Conservation (phyloP, 1,139 yeast species). For the Hansenula sp. region DNA sequence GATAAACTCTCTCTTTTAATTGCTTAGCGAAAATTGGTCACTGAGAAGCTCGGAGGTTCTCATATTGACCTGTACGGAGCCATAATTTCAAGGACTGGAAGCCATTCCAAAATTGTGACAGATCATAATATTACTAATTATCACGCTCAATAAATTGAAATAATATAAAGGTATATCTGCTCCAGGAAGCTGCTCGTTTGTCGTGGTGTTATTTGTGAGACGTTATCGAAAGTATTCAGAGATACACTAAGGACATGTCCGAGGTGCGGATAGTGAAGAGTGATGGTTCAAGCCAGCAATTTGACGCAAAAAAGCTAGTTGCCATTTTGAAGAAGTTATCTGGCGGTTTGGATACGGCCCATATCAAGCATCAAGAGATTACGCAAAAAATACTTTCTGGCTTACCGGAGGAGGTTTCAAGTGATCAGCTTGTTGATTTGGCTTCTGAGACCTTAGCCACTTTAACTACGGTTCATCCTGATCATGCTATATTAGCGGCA, state of each 20-base stretch:
- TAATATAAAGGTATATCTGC: too few relatives aligned
- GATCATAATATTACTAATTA: too few relatives aligned
- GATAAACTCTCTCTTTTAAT: too few relatives aligned
- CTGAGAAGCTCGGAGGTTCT: too few relatives aligned
- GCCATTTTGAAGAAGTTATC: slow-evolving; percentile 6
- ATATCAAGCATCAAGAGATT: slow-evolving; percentile 58
- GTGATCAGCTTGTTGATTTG: slow-evolving; percentile 78
- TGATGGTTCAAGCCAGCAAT: slow-evolving; percentile 9
- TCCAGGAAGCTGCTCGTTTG: too few relatives aligned
- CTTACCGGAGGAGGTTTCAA: slow-evolving; percentile 74
- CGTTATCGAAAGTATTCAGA: too few relatives aligned
- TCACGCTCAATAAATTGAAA: too few relatives aligned
- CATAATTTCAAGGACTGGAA: too few relatives aligned
- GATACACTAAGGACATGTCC: slow-evolving; percentile 11
- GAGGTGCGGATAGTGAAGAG: slow-evolving; percentile 7
- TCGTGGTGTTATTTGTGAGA: too few relatives aligned
- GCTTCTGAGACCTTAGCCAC: slow-evolving; percentile 98
- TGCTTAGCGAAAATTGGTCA: too few relatives aligned
- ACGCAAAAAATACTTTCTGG: slow-evolving; percentile 58
- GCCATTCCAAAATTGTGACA: too few relatives aligned
- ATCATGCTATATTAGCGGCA: slow-evolving; percentile 91
- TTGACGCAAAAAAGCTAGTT: slow-evolving; percentile 7
- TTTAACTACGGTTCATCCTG: slow-evolving; percentile 96
- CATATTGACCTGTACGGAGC: too few relatives aligned
- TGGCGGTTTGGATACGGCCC: slow-evolving; percentile 49